Percentiles rank a stretch among this genome's conserved stretches.
Evolutionary conservation across 1,139 yeast genomes (phyloP).

Genomic region (Candida mesenterica): DNA sequence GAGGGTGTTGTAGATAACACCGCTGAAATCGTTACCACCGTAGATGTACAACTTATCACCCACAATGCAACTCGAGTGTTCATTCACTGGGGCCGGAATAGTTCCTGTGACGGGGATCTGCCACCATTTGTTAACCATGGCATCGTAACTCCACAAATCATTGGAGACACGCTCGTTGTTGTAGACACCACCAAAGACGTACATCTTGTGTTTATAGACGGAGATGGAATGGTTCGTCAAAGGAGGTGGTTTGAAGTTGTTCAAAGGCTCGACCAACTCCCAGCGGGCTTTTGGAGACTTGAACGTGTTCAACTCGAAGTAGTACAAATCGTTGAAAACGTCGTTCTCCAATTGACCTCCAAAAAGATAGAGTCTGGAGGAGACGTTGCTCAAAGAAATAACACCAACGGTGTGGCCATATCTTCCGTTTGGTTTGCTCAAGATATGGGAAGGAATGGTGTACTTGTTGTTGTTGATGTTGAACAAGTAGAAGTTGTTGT

Average conservation of each 20-base stretch:
- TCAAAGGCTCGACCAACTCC: slow-evolving; percentile 65
- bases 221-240: slow-evolving; percentile 91
- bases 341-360: slow-evolving; percentile 95
- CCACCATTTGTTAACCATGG: slow-evolving; percentile 66
- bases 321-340: slow-evolving; percentile 80
- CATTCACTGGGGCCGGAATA: slow-evolving; percentile 84
- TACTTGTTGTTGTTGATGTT: slow-evolving; percentile 88
- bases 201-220: slow-evolving; percentile 73
- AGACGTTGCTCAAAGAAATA: slow-evolving; percentile 60
- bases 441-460: slow-evolving; percentile 83
- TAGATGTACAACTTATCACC: slow-evolving; percentile 79
- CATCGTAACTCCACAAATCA: slow-evolving; percentile 83
- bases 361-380: slow-evolving; percentile 77
- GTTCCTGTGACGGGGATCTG: slow-evolving; percentile 52
- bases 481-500: slow-evolving; percentile 82
- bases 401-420: slow-evolving; percentile 82
- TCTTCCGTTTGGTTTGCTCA: slow-evolving; percentile 85
- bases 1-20: slow-evolving; percentile 65
- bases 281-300: slow-evolving; percentile 81
- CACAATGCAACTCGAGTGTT: slow-evolving; percentile 82
- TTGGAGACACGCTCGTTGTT: slow-evolving; percentile 73
- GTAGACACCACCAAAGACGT: slow-evolving; percentile 89
- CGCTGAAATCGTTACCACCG: slow-evolving; percentile 86
- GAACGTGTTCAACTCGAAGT: slow-evolving; percentile 86
- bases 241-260: slow-evolving; percentile 74